Evolutionary conservation across 441 rosid species (phyloP), one percentile per base, ranked within the genome.

Genomic region (Gossypium armourianum): DNA sequence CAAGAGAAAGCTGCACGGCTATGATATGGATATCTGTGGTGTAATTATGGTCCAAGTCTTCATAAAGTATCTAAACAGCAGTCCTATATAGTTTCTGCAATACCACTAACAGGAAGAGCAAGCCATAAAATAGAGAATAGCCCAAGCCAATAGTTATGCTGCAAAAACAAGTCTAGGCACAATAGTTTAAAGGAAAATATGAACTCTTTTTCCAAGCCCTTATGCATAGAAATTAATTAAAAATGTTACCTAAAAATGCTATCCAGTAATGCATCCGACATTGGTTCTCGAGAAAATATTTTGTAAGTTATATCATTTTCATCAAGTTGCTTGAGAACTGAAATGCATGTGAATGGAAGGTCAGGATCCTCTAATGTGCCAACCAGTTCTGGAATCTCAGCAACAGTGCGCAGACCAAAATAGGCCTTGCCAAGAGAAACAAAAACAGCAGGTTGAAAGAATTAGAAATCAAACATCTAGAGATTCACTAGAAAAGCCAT

Each of bases 301-400:
- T 93, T 93, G 84, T 88, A 88, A 65, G 85, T 80, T 76, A 72
- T 72, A 66, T 93, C 96, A 19, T 84, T 83, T 67, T 77, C 81
- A 15, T 72, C 71, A 54, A 88, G 85, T 43, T 73, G 82, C 86
- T 78, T 84, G 45, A 93, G 93, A 58, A 93, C 63, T 4, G 95
- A 87, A 75, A 93, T 88, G 84, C 92, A 65, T 1, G 92, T 83
- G 83, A 93, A 90, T 43, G 96, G 98, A 70, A 91, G 77, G 50
- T 74, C 75, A 24, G 93, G 82, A 75, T 86, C 90, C 86, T 93
- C 98, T 19, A 87, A 59, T 0, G 98, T 89, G 72, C 86, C 96
- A 32, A 93, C 86, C 77, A 91, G 88, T 29, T 78, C 81, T 58
- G 97, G 97, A 78, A 93, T 78, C 73, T 87, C 90, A n/a, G 81